These are phyloP conservation scores for Penicillium silybi DNA, from an alignment of 495 filamentous ascomycete species.

Conservation along the genomic window DNA sequence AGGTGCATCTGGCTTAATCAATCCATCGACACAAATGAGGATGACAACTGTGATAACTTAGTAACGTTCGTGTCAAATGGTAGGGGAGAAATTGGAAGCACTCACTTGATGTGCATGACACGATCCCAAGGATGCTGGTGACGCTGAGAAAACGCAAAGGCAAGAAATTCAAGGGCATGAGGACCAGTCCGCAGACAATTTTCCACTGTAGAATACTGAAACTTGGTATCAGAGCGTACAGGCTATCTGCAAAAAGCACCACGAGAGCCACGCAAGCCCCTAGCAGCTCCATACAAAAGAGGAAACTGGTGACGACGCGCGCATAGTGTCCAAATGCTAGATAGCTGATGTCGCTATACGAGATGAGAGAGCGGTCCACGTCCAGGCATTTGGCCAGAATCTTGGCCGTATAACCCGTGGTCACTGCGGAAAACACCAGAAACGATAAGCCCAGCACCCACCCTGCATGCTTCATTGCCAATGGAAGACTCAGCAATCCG, in stretches of 20 bases:
- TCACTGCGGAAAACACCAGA: conserved; percentile 65
- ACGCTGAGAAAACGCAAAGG: conserved; percentile 83
- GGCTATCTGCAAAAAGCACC: conserved; percentile 88
- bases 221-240: conserved; percentile 73
- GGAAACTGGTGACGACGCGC: conserved; percentile 71
- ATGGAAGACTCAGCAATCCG: conserved; percentile 80
- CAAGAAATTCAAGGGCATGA: conserved; percentile 81
- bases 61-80: neutral
- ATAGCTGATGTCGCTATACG: conserved; percentile 91
- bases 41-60: conserved; percentile 58
- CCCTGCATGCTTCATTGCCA: conserved; percentile 85
- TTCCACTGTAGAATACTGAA: conserved; percentile 77
- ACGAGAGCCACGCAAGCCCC: conserved; percentile 88
- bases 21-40: conserved; percentile 78
- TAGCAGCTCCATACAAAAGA: conserved; percentile 86
- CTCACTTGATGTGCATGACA: conserved; percentile 83
- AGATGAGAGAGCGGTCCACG: conserved; percentile 72
- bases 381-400: conserved; percentile 87
- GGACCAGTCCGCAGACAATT: conserved; percentile 72
- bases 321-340: conserved; percentile 85
- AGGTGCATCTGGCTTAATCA: conserved; percentile 73
- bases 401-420: conserved; percentile 83
- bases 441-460: conserved; percentile 82
- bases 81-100: conserved; percentile 9
- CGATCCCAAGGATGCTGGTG: conserved; percentile 84